Evolutionary conservation across 108 stramenopile species (phyloP), one percentile per base, ranked within the genome.

Genomic region (Nannochloropsis salina): DNA sequence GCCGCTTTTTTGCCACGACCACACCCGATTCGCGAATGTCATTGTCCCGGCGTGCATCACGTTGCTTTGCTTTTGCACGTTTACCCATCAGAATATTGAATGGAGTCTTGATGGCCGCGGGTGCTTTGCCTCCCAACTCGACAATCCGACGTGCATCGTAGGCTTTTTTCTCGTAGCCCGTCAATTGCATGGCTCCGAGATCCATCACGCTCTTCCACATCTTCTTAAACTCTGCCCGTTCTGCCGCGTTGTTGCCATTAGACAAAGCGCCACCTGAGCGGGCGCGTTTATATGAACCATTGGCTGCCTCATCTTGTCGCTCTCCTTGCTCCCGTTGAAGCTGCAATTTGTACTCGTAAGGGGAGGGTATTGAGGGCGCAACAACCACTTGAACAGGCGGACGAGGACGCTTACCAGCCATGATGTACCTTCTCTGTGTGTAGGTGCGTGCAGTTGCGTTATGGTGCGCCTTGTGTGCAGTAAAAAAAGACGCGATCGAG

Each of bases 121-220:
- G 61, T 4, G 61, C 61, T n/a, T 74, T 74, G 8, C 61, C 61
- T n/a, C 61, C 61, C 61, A 74, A 8, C 61, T 74, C 61, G 61
- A 74, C 61, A n/a, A 74, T 74, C 20, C 61, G 61, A n/a, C 61
- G 61, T 15, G 61, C 61, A 3, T 74, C 61, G 61, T 74, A 74
- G 2, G 61, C 61, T 74, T 74, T 74, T 74, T 74, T 74, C n/a
- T 74, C 61, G 61, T 74, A n/a, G 61, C 61, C 61, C n/a, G 61
- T 74, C 61, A 74, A 74, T 74, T 74, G 61, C 2, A n/a, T n/a
- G 20, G 61, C 61, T n/a, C 61, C 61, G 20, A 74, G 6, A 74
- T 74, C 61, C 61, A 74, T 74, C 61, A 74, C 61, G 61, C 61
- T 74, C n/a, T 74, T 74, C 61, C 61, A 74, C 61, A 74, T 74